These are phyloP conservation scores for Pseudocercospora crystallina DNA, from an alignment of 2,329 filamentous ascomycete species.

Conservation along the genomic window DNA sequence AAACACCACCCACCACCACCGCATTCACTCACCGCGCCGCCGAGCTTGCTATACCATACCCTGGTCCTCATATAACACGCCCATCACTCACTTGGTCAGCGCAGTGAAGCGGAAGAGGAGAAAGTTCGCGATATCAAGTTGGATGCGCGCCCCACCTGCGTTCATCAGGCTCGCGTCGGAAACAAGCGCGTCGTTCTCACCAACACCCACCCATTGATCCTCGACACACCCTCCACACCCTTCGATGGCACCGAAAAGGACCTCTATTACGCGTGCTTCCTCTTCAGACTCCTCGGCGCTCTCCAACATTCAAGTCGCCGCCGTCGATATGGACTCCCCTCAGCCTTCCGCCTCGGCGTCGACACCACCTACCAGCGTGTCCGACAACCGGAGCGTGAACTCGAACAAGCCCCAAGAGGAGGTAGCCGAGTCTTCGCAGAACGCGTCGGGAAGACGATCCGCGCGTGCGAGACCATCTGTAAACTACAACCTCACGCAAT, in stretches of 20 bases:
- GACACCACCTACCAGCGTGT: conserved; percentile 67
- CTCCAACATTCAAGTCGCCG: conserved; percentile 43
- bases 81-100: no score
- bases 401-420: conserved; percentile 31
- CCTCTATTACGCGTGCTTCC: conserved; percentile 30
- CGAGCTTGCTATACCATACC: no score
- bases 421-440: conserved; percentile 20
- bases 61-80: no score
- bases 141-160: no score
- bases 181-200: no score
- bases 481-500: conserved; percentile 58
- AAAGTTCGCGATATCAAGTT: no score
- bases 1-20: no score
- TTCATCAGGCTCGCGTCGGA: no score
- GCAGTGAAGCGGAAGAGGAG: no score
- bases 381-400: conserved; percentile 60
- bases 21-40: no score
- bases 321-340: conserved; percentile 36
- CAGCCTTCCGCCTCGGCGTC: conserved; percentile 57
- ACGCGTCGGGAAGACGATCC: conserved; percentile 43
- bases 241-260: no score
- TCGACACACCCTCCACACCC: background rate
- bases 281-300: conserved; percentile 44
- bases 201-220: no score
- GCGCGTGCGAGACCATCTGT: conserved; percentile 57